Evolutionary conservation across 2,329 filamentous ascomycete genomes (phyloP).

Genomic region (Botrytis elliptica): DNA sequence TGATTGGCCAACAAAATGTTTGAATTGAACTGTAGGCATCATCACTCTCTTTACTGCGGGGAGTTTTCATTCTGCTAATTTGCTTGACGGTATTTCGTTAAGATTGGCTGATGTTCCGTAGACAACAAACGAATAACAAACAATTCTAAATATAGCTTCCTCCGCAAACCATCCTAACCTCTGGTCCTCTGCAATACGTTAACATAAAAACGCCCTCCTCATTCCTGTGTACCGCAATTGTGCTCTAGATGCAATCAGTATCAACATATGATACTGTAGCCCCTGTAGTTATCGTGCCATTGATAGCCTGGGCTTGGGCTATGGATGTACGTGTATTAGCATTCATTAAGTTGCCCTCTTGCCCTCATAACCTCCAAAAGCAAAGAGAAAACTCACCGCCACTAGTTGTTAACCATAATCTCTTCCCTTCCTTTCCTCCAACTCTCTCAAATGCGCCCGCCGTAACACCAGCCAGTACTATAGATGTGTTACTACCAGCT

Average conservation of each 20-base stretch:
- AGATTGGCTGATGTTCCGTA: neutral
- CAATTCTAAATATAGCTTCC: neutral
- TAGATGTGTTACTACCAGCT: slow-evolving; percentile 22
- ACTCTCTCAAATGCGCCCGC: slow-evolving; percentile 26
- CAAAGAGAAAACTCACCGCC: slow-evolving; percentile 22
- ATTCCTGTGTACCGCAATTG: neutral
- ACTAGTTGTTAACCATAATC: slow-evolving; percentile 26
- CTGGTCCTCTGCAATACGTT: neutral
- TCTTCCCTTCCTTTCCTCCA: neutral
- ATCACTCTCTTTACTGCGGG: neutral
- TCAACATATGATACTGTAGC: slow-evolving; percentile 5
- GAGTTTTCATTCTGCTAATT: neutral
- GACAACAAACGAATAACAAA: neutral
- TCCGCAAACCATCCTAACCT: neutral
- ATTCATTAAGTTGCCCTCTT: neutral
- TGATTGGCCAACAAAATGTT: neutral
- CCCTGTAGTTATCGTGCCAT: neutral
- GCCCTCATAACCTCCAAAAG: neutral
- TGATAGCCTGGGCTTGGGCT: neutral
- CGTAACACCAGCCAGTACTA: slow-evolving; percentile 25
- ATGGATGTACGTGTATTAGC: neutral
- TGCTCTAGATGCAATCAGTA: neutral
- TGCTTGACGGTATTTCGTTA: neutral
- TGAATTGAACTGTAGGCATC: neutral
- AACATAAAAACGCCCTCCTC: neutral